Evolutionary conservation across 768 basidiomycete species (phyloP).

Genomic region (Cystobasidium onofrii): DNA sequence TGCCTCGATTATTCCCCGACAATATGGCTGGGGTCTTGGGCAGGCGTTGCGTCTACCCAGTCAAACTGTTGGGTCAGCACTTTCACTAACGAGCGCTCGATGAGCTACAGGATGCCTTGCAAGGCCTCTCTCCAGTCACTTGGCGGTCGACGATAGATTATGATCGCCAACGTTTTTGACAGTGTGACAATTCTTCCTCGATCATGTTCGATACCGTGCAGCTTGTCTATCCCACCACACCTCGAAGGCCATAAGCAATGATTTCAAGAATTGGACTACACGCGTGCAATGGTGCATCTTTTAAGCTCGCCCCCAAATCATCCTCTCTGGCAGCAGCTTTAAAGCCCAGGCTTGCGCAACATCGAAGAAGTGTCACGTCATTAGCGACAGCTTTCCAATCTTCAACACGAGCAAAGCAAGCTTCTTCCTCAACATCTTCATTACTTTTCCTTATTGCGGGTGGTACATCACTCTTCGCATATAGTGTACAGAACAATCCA

Average conservation of each 20-base stretch:
- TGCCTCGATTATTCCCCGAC: no score
- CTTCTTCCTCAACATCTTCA: background rate
- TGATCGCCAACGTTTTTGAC: no score
- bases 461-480: background rate
- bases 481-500: background rate
- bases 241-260: background rate
- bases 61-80: no score
- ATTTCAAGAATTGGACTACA: background rate
- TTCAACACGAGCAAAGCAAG: background rate
- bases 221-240: background rate
- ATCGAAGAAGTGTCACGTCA: conserved; percentile 7
- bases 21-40: no score
- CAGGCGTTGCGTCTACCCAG: no score
- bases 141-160: no score
- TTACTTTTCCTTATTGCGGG: conserved; percentile 9
- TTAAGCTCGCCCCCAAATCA: background rate
- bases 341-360: background rate
- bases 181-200: no score
- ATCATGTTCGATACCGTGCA: no score
- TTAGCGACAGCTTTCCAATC: conserved; percentile 8
- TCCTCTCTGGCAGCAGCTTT: background rate
- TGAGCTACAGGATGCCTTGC: no score
- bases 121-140: no score
- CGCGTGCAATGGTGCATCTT: background rate
- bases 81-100: no score